These are phyloP conservation scores for Mucor circinelloides DNA, from an alignment of 371 early-diverging fungal species.

Conservation along the genomic window DNA sequence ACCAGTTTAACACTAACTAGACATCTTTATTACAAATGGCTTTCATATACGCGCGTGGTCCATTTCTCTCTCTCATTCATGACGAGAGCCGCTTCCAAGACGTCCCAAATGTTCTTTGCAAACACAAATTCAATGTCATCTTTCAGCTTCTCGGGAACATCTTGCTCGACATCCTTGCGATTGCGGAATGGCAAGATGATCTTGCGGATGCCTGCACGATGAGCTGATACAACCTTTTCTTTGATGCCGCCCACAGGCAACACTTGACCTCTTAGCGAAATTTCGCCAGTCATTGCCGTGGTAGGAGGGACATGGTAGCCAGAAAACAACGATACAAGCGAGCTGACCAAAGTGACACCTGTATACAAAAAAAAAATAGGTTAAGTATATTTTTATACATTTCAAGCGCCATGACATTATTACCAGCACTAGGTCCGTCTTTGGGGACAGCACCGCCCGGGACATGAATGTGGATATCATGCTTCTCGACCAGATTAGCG, in stretches of 20 bases:
- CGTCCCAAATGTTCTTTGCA: conserved; percentile 71
- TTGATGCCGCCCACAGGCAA: conserved; percentile 87
- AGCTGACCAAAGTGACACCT: conserved; percentile 69
- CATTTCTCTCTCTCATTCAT: conserved; percentile 25
- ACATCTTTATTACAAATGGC: conserved; percentile 30
- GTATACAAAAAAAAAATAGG: background rate
- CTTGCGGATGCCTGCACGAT: conserved; percentile 74
- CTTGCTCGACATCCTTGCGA: conserved; percentile 61
- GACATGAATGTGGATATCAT: conserved; percentile 84
- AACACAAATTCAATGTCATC: conserved; percentile 76
- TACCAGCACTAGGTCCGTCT: conserved; percentile 80
- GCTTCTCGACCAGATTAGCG: conserved; percentile 50
- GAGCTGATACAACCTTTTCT: conserved; percentile 86
- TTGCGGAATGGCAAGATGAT: conserved; percentile 66
- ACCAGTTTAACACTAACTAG: background rate
- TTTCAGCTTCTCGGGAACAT: conserved; percentile 69
- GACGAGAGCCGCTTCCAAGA: conserved; percentile 62
- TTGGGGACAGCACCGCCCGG: conserved; percentile 85
- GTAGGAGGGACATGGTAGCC: conserved; percentile 57
- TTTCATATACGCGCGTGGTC: conserved; percentile 35
- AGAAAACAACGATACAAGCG: conserved; percentile 77
- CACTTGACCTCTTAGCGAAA: conserved; percentile 83
- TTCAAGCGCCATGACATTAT: background rate
- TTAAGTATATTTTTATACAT: background rate
- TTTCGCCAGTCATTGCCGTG: conserved; percentile 87